Percentiles rank a stretch among this genome's conserved stretches.
phyloP scores from a whole-genome alignment of 2,329 filamentous ascomycete species.

The Aspergillus sp. region DNA sequence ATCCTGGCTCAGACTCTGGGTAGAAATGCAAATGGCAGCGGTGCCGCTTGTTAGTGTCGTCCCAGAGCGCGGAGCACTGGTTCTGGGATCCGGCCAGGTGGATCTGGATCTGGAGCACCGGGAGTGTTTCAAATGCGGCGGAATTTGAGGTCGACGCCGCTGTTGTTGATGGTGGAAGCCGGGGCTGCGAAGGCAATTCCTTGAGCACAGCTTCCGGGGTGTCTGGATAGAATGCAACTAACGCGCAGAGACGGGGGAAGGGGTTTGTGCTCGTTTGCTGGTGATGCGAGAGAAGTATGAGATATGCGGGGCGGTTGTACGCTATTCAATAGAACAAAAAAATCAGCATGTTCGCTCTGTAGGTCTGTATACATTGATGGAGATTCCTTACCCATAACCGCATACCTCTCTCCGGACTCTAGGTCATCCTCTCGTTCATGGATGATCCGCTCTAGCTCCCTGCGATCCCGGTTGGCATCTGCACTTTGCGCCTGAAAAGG shows the following conservation, averaged over 20 bases:
- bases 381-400: slow-evolving; percentile 54
- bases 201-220: not conserved
- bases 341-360: not conserved
- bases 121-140: slow-evolving; percentile 16
- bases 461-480: slow-evolving; percentile 47
- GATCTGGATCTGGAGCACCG: slow-evolving; percentile 49
- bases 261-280: slow-evolving; percentile 52
- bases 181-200: not conserved
- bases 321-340: slow-evolving; percentile 31
- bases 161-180: slow-evolving; percentile 24
- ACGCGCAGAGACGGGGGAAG: slow-evolving; percentile 55
- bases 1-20: slow-evolving; percentile 57
- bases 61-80: slow-evolving; percentile 29
- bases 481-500: slow-evolving; percentile 36
- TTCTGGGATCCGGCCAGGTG: slow-evolving; percentile 53
- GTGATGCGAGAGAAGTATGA: slow-evolving; percentile 50
- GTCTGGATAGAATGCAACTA: slow-evolving; percentile 59
- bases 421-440: slow-evolving; percentile 53
- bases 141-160: slow-evolving; percentile 10
- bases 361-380: too few species aligned
- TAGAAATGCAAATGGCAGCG: slow-evolving; percentile 51
- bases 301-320: slow-evolving; percentile 58
- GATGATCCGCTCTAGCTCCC: slow-evolving; percentile 49
- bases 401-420: slow-evolving; percentile 57
- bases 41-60: slow-evolving; percentile 30